Evolutionary conservation across 805 yeast species (phyloP), one percentile per base, ranked within the genome.

Genomic region (Candida pini): DNA sequence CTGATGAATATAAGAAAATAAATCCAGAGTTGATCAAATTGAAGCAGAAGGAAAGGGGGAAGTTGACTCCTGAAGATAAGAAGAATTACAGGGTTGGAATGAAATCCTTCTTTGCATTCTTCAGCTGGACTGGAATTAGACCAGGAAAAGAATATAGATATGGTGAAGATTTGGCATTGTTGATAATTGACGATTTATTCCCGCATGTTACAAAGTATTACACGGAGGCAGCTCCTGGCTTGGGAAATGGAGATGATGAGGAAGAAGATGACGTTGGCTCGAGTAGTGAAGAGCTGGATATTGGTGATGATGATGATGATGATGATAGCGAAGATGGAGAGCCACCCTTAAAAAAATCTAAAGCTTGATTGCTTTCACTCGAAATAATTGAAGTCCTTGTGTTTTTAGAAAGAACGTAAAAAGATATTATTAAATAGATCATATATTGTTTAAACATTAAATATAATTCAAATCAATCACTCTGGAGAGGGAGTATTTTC

Each of bases 81-180:
- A 76, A 70, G 47, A 63, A 65, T 36, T 81, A 81, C 51, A 62
- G 89, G 38, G 51, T 66, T 14, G 89, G 89, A 4, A 81, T 81
- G 87, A 79, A 80, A 51, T 78, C 90, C 10, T 81, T 90, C 50
- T 89, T 90, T 58, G 81, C 87, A 5, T 89, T 89, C 80, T 89
- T 88, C 53, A 64, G 66, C 31, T 88, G 94, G 89, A 81, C 92
- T 1, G 95, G 95, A 0, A 55, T 61, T 23, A 80, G 78, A 43
- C 81, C 86, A 2, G 83, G 86, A 2, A 84, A 77, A 58, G 92
- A 78, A 53, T 85, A 78, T 52, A 71, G 88, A 41, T 69, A 72
- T 37, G 96, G 95, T 17, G 90, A 80, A 41, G 87, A 80, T 9
- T 66, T 89, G 35, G 85, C 95, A 0, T 64, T 76, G 33, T 59